Percentiles rank a stretch among this genome's conserved stretches.
Evolutionary conservation across 345 rosid genomes (phyloP).

Genomic region (Erysimum cheiranthoides): DNA sequence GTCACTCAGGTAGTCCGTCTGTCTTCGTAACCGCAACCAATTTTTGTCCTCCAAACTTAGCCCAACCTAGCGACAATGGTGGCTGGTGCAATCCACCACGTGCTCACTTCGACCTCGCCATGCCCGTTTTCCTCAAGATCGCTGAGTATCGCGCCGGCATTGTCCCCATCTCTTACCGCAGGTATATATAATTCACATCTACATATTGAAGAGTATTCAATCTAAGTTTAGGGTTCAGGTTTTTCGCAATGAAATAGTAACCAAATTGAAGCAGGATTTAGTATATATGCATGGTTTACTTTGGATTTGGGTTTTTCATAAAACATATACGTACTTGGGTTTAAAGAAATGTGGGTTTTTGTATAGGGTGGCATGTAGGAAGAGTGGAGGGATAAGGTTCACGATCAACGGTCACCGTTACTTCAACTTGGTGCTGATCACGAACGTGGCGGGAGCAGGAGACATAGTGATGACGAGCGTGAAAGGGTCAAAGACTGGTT

Average conservation of each 20-base stretch:
- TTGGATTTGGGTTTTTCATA: too few relatives aligned
- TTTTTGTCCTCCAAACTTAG: constrained; percentile 69
- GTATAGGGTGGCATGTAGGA: constrained; percentile 61
- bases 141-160: constrained; percentile 79
- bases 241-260: too few relatives aligned
- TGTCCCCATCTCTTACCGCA: constrained; percentile 64
- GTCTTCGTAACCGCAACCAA: constrained; percentile 73
- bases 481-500: constrained; percentile 62
- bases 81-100: constrained; percentile 96
- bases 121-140: constrained; percentile 50
- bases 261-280: too few relatives aligned
- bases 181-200: constrained; percentile 28
- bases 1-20: constrained; percentile 70
- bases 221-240: too few relatives aligned
- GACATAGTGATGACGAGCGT: constrained; percentile 61
- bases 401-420: constrained; percentile 65
- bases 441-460: constrained; percentile 81
- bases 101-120: constrained; percentile 49
- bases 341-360: constrained; percentile 1
- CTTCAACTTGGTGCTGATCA: constrained; percentile 68
- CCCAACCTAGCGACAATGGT: constrained; percentile 63
- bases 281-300: too few relatives aligned
- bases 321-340: too few relatives aligned
- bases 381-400: constrained; percentile 71
- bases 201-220: background rate